Evolutionary conservation across 2,329 filamentous ascomycete species (phyloP).

Genomic region (Phialophora macrospora): DNA sequence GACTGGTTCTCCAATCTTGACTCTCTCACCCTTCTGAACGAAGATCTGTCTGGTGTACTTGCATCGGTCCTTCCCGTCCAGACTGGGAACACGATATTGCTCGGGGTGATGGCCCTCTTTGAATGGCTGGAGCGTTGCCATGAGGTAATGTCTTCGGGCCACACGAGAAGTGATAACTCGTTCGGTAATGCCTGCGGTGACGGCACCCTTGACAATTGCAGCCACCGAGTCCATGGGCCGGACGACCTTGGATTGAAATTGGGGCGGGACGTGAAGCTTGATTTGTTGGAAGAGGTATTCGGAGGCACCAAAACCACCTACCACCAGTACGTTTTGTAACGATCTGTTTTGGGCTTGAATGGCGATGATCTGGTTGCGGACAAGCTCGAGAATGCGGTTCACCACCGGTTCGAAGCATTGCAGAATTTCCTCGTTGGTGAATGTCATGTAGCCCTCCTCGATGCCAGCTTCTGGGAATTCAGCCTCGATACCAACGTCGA

Average conservation of each 20-base stretch:
- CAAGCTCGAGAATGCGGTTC: conserved; percentile 92
- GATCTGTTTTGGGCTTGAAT: conserved; percentile 96
- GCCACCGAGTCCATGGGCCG: conserved; percentile 98
- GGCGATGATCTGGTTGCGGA: conserved; percentile 97
- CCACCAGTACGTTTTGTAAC: conserved; percentile 93
- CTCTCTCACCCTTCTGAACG: conserved; percentile 96
- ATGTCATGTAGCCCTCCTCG: conserved; percentile 99
- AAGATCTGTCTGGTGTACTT: conserved; percentile 99
- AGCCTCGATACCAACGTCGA: conserved; percentile 97
- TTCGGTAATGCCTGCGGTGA: conserved; percentile 97
- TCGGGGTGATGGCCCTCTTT: conserved; percentile 99
- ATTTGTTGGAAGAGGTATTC: conserved; percentile 99
- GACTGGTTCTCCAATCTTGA: conserved; percentile 98
- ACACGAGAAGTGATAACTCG: conserved; percentile 96
- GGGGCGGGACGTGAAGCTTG: conserved; percentile 95
- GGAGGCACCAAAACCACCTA: conserved; percentile 96
- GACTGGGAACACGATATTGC: conserved; percentile 92
- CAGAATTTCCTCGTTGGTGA: conserved; percentile 98
- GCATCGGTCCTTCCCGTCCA: conserved; percentile 97
- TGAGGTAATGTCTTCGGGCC: conserved; percentile 95
- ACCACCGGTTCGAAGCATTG: conserved; percentile 99
- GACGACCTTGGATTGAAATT: conserved; percentile 98
- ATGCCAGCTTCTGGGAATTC: conserved; percentile 98
- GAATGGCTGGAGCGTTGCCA: conserved; percentile 98
- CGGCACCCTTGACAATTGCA: conserved; percentile 96